Base-by-base conservation (phyloP, 768 basidiomycete species). In the Brasilioporus rufonigricans region DNA sequence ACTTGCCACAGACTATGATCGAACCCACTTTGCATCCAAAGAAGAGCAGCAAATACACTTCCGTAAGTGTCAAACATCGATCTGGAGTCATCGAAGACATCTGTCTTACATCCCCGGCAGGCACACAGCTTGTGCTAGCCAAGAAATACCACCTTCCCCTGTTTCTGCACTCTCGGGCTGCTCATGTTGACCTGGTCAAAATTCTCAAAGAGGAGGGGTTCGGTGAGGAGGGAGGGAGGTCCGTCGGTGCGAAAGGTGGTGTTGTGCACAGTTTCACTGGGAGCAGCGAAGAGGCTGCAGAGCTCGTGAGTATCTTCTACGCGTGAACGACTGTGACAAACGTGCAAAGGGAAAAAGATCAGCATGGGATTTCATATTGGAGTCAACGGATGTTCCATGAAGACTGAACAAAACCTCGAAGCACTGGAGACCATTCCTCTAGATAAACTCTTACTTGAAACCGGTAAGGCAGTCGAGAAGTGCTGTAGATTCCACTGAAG, bases 181-280 rank as follows among this genome's bases (percentile, higher is more conserved):
- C 88, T 1, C 89, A 91, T 61, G 41, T 59, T 2, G 91, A 92
- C 60, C 77, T 93, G 54, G 81, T 89, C 26, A 65, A 62, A 19
- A 86, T 87, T 19, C 76, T 93, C 23, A 75, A 73, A 23, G 83
- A 85, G 52, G 83, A 85, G 59, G 85, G 87, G 1, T 88, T 87
- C 63, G 76, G 78, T 16, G 70, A 76, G 36, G 69, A 81, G 60
- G 80, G 85, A 27, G 86, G 86, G 4, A 69, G 65, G 55, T 70
- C 66, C 27, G 72, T 81, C 53, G 89, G 85, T 38, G 83, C 76
- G 18, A 76, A 74, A 21, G 85, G 89, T 4, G 91, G 90, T 1
- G 91, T 93, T 21, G 88, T 91, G 4, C 91, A 92, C 65, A 89
- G 87, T 57, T 91, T 91, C 70, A 91, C 90, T 0, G 91, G 91